A percentile compares a stretch with the other conserved stretches of the same genome.
These are phyloP conservation scores for Trichosanthes cucumerina DNA, from an alignment of 306 rosid genomes.

Conservation along the genomic window DNA sequence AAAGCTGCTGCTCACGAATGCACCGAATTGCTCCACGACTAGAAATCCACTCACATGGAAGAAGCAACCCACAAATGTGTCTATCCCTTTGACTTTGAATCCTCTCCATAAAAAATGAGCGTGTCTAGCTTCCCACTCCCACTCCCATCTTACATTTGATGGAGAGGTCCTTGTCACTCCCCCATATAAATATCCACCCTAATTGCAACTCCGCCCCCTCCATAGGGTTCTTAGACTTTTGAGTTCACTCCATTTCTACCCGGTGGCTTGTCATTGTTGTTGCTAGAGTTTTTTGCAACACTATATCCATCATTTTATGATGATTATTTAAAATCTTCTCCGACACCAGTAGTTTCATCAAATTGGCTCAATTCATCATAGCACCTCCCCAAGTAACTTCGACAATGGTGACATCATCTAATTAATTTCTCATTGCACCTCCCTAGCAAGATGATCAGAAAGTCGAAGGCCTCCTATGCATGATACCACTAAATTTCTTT, in stretches of 20 bases:
- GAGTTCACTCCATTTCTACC: background rate
- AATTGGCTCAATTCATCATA: background rate
- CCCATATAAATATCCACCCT: background rate
- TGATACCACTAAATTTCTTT: background rate
- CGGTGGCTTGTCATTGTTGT: background rate
- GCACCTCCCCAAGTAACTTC: too few species aligned
- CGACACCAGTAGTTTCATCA: background rate
- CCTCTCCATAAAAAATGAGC: background rate
- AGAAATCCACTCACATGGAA: background rate
- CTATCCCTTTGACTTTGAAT: background rate
- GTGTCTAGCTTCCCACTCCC: background rate
- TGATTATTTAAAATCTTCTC: background rate
- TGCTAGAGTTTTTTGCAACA: background rate
- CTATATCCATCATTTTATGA: background rate
- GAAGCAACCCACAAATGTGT: background rate
- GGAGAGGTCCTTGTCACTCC: background rate
- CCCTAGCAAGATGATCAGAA: background rate
- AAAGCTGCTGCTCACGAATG: background rate
- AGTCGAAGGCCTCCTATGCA: background rate
- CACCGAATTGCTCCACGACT: background rate
- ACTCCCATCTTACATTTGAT: background rate
- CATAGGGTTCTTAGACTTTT: background rate
- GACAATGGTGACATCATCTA: too few species aligned
- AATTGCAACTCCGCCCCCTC: background rate
- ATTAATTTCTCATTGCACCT: too few species aligned